These are phyloP conservation scores for Tephrocybe sp. DNA, from an alignment of 768 basidiomycete genomes.

Conservation along the genomic window DNA sequence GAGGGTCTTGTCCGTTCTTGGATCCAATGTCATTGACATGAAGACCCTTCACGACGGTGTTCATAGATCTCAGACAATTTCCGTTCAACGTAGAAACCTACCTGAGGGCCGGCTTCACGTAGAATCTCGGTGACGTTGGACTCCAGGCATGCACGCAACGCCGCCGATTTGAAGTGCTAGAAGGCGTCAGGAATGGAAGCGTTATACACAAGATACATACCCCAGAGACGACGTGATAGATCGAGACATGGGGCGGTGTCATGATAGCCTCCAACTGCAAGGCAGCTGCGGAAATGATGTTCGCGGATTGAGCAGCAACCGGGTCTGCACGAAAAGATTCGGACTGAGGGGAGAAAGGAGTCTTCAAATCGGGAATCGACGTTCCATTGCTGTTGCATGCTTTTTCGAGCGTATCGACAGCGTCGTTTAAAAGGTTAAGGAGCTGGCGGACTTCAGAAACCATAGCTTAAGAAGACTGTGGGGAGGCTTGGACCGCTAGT, in stretches of 20 bases:
- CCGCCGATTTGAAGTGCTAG: slow-evolving; percentile 26
- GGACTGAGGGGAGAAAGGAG: slow-evolving; percentile 20
- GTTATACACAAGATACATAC: slow-evolving; percentile 14
- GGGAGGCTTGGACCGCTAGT: not conserved
- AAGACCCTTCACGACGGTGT: slow-evolving; percentile 17
- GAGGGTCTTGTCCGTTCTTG: slow-evolving; percentile 20
- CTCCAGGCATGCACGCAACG: slow-evolving; percentile 27
- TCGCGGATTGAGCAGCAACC: slow-evolving; percentile 24
- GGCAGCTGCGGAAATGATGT: slow-evolving; percentile 27
- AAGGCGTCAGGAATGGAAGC: not conserved
- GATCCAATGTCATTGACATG: slow-evolving; percentile 29
- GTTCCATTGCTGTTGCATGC: slow-evolving; percentile 12
- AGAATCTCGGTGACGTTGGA: slow-evolving; percentile 38
- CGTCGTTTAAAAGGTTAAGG: slow-evolving; percentile 17
- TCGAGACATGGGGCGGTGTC: slow-evolving; percentile 22
- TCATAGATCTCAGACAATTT: not conserved
- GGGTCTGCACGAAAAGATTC: slow-evolving; percentile 24
- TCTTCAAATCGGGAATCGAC: slow-evolving; percentile 21
- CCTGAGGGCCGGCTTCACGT: slow-evolving; percentile 35
- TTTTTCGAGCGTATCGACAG: slow-evolving; percentile 19
- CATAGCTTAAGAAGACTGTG: not conserved
- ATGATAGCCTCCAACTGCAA: slow-evolving; percentile 27
- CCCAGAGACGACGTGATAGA: slow-evolving; percentile 23
- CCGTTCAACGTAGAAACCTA: slow-evolving; percentile 4
- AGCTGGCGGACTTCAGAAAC: not conserved